phyloP scores from a whole-genome alignment of 306 rosid species.

The Vicia sativa region DNA sequence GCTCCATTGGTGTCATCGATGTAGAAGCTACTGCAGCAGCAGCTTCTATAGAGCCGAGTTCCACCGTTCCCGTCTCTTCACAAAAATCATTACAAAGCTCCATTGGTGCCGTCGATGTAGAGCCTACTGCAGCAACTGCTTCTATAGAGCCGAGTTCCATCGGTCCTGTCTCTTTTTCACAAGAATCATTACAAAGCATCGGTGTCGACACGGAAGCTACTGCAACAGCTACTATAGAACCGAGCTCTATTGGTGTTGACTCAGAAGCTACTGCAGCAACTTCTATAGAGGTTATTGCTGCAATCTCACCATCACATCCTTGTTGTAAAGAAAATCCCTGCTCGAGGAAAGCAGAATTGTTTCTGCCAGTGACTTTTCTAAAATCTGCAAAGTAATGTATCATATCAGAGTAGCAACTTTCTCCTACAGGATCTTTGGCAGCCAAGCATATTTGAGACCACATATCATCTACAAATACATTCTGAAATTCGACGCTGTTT shows the following conservation, averaged over 20 bases:
- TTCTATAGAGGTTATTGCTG: conserved; percentile 40
- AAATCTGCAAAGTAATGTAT: conserved; percentile 50
- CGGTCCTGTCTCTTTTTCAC: too few relatives aligned
- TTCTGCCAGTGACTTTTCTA: conserved; percentile 45
- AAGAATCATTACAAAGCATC: too few relatives aligned
- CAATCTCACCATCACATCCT: conserved; percentile 40
- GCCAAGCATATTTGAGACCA: conserved; percentile 51
- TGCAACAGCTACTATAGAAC: too few relatives aligned
- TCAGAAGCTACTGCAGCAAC: too few relatives aligned
- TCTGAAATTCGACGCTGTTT: conserved; percentile 31
- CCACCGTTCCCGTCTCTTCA: too few relatives aligned
- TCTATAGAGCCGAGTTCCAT: too few relatives aligned
- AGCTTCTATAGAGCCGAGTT: too few relatives aligned
- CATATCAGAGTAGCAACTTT: conserved; percentile 32
- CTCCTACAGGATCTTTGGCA: conserved; percentile 52
- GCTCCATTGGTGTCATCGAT: conserved; percentile 36
- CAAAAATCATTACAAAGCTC: too few relatives aligned
- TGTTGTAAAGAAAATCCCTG: conserved; percentile 42
- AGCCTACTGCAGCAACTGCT: too few relatives aligned
- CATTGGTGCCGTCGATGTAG: too few relatives aligned
- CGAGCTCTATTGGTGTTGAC: too few relatives aligned
- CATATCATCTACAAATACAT: conserved; percentile 50
- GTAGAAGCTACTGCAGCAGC: conserved; percentile 4
- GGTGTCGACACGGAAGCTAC: too few relatives aligned
- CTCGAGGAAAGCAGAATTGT: conserved; percentile 37